These are phyloP conservation scores for Candida tunisiensis DNA, from an alignment of 1,139 yeast genomes.

Conservation along the genomic window DNA sequence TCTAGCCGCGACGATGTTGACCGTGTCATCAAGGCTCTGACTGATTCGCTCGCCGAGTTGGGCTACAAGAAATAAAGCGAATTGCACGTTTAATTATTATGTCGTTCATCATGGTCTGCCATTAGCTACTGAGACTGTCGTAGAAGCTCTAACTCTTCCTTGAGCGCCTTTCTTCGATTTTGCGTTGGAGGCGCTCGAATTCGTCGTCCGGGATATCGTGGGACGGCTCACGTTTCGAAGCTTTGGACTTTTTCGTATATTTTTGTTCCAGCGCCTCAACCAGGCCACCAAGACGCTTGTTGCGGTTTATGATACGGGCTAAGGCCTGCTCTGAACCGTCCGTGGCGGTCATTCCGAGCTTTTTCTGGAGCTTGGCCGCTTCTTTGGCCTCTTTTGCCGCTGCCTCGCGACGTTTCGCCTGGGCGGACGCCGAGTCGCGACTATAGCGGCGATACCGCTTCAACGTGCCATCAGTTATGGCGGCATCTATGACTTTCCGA, in stretches of 20 bases:
- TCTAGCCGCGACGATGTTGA: slow-evolving; percentile 23
- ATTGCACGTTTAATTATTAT: too few species aligned
- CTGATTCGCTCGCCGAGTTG: slow-evolving; percentile 11
- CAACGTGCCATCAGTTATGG: slow-evolving; percentile 23
- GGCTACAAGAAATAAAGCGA: too few species aligned
- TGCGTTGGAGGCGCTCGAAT: too few species aligned
- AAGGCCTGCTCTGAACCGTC: slow-evolving; percentile 27
- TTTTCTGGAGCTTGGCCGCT: slow-evolving; percentile 43
- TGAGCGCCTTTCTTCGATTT: too few species aligned
- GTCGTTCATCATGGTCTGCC: too few species aligned
- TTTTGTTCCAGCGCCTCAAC: too few species aligned
- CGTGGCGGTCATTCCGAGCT: slow-evolving; percentile 26
- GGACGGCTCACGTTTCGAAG: too few species aligned
- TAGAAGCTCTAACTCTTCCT: too few species aligned
- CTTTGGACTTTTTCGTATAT: too few species aligned
- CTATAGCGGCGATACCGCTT: slow-evolving; percentile 30
- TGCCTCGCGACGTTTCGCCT: slow-evolving; percentile 36
- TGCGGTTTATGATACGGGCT: slow-evolving; percentile 32
- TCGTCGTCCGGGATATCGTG: too few species aligned
- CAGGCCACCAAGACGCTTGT: too few species aligned
- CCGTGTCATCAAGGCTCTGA: slow-evolving; percentile 5
- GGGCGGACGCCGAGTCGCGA: slow-evolving; percentile 33
- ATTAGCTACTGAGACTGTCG: too few species aligned
- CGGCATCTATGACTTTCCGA: slow-evolving; percentile 30
- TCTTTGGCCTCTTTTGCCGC: slow-evolving; percentile 48